These are phyloP conservation scores for apple (Malus domestica) DNA, from an alignment of 306 rosid species.

Conservation along the genomic window ASM211411v1 NC_041799.1:39523001-39523500, in stretches of 20 bases:
- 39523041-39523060: slow-evolving; percentile 92
- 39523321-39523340: slow-evolving; percentile 74
- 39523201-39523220: slow-evolving; percentile 93
- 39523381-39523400: slow-evolving; percentile 65
- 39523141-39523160: slow-evolving; percentile 51
- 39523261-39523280: slow-evolving; percentile 96
- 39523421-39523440: slow-evolving; percentile 75
- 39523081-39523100: slow-evolving; percentile 91
- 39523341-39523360: slow-evolving; percentile 71
- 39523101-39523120: slow-evolving; percentile 52
- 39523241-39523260: slow-evolving; percentile 99
- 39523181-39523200: slow-evolving; percentile 63
- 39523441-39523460: slow-evolving; percentile 71
- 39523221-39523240: slow-evolving; percentile 98
- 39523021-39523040: slow-evolving; percentile 92
- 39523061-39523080: slow-evolving; percentile 59
- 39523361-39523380: slow-evolving; percentile 92
- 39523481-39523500: slow-evolving; percentile 7
- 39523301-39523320: slow-evolving; percentile 96
- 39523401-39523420: slow-evolving; percentile 78
- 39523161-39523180: slow-evolving; percentile 58
- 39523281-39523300: slow-evolving; percentile 92
- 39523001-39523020: slow-evolving; percentile 83
- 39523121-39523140: slow-evolving; percentile 43
- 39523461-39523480: background rate